Base-by-base conservation (phyloP, 345 rosid genomes). In the Hevea brasiliensis region DNA sequence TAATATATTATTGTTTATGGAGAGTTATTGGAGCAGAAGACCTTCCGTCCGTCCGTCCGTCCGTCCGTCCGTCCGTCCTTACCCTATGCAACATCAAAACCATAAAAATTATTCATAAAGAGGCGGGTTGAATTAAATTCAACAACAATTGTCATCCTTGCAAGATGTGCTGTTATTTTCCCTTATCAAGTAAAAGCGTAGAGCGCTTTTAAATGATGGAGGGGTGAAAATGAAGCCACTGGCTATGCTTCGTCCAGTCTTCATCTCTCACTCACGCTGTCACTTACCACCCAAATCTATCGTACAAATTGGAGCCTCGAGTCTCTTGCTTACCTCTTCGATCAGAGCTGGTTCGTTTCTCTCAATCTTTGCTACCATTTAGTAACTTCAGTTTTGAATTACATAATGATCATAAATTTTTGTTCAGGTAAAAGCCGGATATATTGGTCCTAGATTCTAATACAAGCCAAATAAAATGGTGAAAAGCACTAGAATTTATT, bases 381-480 rank as follows among this genome's bases (percentile, higher is more conserved):
- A 45, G 40, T 35, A 14, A 3, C 64, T 4, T 27, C 21, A 53
- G 26, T 66, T 48, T 41, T 13, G n/a, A n/a, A n/a, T n/a, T n/a
- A n/a, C n/a, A n/a, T n/a, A n/a, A n/a, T n/a, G n/a, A n/a, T n/a
- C n/a, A n/a, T n/a, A n/a, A n/a, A n/a, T n/a, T n/a, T n/a, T n/a
- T n/a, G n/a, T n/a, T n/a, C n/a, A 87, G 92, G 53, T 73, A 6
- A 78, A 77, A 77, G 68, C 69, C 13, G 81, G 74, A 55, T 78
- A 70, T 54, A 26, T 65, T 17, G 61, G 61, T 58, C 26, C 86
- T 17, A 79, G 75, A 15, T 64, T 63, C 3, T 89, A 84, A 37
- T 89, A 87, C 84, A 82, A 81, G 65, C 80, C 82, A 15, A 82
- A 76, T 82, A 94, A 87, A 81, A 80, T 94, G 82, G 88, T 74